Base-by-base conservation (phyloP, 1,284 basidiomycete genomes). In the Trametes sp. region DNA sequence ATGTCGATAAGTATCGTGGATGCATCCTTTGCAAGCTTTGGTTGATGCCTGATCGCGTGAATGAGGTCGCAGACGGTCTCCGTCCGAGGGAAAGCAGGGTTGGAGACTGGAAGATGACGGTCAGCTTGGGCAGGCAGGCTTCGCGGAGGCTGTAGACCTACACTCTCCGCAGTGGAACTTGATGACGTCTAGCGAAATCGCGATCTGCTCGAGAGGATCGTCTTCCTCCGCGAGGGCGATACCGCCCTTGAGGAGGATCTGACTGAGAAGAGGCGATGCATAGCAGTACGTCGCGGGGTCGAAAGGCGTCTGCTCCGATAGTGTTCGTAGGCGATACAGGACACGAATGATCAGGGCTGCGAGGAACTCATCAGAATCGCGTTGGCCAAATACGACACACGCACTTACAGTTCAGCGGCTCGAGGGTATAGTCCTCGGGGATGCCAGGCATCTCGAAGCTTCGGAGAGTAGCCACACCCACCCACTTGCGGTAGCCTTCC, bases 241-340 rank as follows among this genome's bases (percentile, higher is more conserved):
- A 0, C 93, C 95, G 21, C 92, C 93, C 24, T 82, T 81, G 1
- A 79, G 73, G 9, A 96, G 82, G 21, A 98, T 87, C 59, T 86
- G 83, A 9, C 81, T 85, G 14, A 99, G 79, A 14, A 99, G 81
- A 8, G 96, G 93, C 50, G 89, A 90, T 1, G 88, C 77, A 69
- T 97, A 94, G 0, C 93, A 87, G 75, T 94, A 96, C 0, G 95
- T 95, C 0, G 90, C 87, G 0, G 89, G 84, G 72, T 98, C 94
- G 52, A 99, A 90, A 0, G 94, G 88, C 0, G 85, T 79, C 71
- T 94, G 90, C 69, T 97, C 94, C 0, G 93, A 90, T 2, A 96
- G 79, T 62, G 88, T 92, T 33, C 93, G 89, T 1, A 99, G 75
- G 33, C 94, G 89, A 75, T 98, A 95, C 1, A 99, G 80, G 1